Evolutionary conservation across 2,329 filamentous ascomycete species (phyloP).

Genomic region (Penicillium aurantiogriseum): DNA sequence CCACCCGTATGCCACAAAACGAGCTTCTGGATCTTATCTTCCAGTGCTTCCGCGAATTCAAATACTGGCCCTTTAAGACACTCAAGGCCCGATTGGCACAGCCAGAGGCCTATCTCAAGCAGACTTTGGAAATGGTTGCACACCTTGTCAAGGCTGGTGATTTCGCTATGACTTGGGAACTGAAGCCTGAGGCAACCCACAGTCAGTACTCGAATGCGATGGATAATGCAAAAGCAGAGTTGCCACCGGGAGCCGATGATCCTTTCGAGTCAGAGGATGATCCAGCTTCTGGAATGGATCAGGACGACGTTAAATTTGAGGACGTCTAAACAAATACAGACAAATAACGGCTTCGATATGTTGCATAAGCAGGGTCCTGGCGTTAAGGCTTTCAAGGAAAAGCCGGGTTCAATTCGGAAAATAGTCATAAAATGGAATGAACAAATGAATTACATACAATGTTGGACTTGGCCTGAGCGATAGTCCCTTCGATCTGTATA

Average conservation of each 20-base stretch:
- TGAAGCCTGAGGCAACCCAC: constrained; percentile 68
- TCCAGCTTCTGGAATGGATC: constrained; percentile 51
- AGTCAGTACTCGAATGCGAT: constrained; percentile 47
- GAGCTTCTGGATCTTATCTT: constrained; percentile 85
- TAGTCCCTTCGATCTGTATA: neutral
- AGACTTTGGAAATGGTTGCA: constrained; percentile 79
- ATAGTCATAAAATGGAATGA: constrained; percentile 6
- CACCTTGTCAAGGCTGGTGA: constrained; percentile 77
- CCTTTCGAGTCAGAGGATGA: constrained; percentile 52
- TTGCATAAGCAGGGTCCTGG: constrained; percentile 26
- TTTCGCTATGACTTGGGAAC: constrained; percentile 81
- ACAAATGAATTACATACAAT: constrained; percentile 3
- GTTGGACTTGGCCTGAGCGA: neutral
- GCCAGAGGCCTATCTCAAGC: constrained; percentile 88
- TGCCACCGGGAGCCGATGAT: constrained; percentile 48
- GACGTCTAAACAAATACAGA: constrained; percentile 54
- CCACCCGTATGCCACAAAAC: constrained; percentile 83
- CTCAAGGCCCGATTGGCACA: constrained; percentile 76
- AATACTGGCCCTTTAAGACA: constrained; percentile 91
- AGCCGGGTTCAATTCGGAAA: neutral
- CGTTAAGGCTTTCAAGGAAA: constrained; percentile 20
- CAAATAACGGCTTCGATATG: constrained; percentile 10
- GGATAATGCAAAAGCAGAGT: constrained; percentile 53
- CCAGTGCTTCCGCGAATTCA: constrained; percentile 76
- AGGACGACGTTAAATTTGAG: constrained; percentile 74